Percentiles rank a stretch among this genome's conserved stretches.
phyloP scores from a whole-genome alignment of 2,329 filamentous ascomycete genomes.

The Trichoderma oligosporum region DNA sequence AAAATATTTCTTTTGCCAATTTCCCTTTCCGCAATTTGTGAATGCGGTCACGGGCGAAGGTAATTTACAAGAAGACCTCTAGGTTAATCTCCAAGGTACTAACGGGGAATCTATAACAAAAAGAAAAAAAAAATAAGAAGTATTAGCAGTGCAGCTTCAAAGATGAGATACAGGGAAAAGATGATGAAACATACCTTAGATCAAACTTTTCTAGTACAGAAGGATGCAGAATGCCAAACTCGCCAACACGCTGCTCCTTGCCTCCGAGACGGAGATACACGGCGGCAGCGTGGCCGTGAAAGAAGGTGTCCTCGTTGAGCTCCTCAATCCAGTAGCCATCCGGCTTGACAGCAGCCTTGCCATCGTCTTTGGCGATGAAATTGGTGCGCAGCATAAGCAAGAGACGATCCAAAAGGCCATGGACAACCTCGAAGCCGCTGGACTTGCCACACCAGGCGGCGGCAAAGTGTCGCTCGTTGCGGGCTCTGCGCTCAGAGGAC shows the following conservation, averaged over 20 bases:
- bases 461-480: conserved; percentile 94
- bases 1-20: too few species aligned
- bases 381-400: conserved; percentile 85
- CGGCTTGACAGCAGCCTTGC: conserved; percentile 53
- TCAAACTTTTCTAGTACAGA: conserved; percentile 92
- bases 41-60: too few species aligned
- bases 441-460: conserved; percentile 93
- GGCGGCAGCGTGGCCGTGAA: conserved; percentile 81
- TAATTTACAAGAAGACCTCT: conserved; percentile 74
- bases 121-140: not conserved
- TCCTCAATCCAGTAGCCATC: conserved; percentile 94
- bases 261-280: conserved; percentile 73
- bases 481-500: conserved; percentile 73
- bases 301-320: conserved; percentile 86
- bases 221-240: conserved; percentile 92
- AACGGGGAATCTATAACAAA: conserved; percentile 67
- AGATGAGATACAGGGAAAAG: not conserved
- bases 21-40: too few species aligned
- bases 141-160: not conserved
- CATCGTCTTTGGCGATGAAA: conserved; percentile 75
- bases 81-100: conserved; percentile 94
- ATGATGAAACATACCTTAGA: conserved; percentile 57
- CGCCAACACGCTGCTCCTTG: conserved; percentile 73
- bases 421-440: conserved; percentile 91
- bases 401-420: conserved; percentile 86